These are phyloP conservation scores for Phoma sp. DNA, from an alignment of 2,329 filamentous ascomycete genomes.

Conservation along the genomic window DNA sequence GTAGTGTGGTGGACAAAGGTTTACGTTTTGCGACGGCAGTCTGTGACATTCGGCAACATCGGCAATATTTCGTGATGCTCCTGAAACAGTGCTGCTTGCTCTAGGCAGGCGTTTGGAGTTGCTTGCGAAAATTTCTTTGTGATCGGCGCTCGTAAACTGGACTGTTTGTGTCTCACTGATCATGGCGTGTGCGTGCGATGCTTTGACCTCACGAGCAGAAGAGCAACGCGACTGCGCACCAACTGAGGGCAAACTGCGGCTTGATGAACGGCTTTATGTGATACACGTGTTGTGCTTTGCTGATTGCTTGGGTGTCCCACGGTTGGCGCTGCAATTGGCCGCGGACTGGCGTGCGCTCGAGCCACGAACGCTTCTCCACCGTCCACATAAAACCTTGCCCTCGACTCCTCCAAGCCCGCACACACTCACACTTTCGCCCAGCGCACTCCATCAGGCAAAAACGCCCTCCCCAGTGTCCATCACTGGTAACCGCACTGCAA, in stretches of 20 bases:
- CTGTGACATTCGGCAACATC: slow-evolving; percentile 4
- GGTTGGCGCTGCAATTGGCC: slow-evolving; percentile 8
- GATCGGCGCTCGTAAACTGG: slow-evolving; percentile 4
- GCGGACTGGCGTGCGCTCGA: slow-evolving; percentile 2
- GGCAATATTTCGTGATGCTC: neutral
- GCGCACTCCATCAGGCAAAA: slow-evolving; percentile 26
- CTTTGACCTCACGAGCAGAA: neutral
- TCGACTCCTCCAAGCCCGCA: slow-evolving; percentile 19
- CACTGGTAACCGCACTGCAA: slow-evolving; percentile 27
- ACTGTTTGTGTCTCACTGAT: slow-evolving; percentile 4
- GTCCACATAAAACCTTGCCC: slow-evolving; percentile 14
- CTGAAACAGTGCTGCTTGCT: slow-evolving; percentile 14
- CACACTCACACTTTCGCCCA: slow-evolving; percentile 27
- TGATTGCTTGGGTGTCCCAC: slow-evolving; percentile 8
- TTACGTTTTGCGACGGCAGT: neutral
- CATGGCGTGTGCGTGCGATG: neutral
- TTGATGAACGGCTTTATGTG: slow-evolving; percentile 10
- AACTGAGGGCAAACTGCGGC: neutral
- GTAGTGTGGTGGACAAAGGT: neutral
- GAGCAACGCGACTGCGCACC: neutral
- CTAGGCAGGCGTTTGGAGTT: slow-evolving; percentile 9
- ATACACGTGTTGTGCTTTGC: slow-evolving; percentile 16
- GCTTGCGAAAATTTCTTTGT: slow-evolving; percentile 14
- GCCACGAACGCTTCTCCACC: slow-evolving; percentile 20
- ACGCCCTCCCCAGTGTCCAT: slow-evolving; percentile 26